Base-by-base conservation (phyloP, 2,329 filamentous ascomycete species). In the Thelonectria rubi region DNA sequence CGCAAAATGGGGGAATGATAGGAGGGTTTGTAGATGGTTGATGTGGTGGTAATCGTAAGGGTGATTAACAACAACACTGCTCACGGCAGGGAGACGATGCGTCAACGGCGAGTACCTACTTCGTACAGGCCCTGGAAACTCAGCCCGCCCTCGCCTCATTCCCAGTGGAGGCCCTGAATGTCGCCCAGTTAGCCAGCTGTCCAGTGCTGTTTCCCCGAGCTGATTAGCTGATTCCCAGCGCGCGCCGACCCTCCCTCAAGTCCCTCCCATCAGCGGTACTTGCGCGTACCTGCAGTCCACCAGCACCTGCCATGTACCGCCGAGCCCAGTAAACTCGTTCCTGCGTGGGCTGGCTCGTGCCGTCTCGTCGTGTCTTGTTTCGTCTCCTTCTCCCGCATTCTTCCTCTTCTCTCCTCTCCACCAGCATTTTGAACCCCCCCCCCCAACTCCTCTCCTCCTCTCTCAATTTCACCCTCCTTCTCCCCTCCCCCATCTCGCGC, bases 401-500 rank as follows among this genome's bases (percentile, higher is more conserved):
- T 54, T 67, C 51, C 61, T 47, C 46, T 62, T 48, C 59, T 65
- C 64, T 56, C 15, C 51, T 58, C 64, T 65, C 64, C 66, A 62
- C 51, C 64, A 68, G 62, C 54, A 65, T 61, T 17, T 48, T 47
- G n/a, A 40, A 43, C 42, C 52, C 43, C 65, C 65, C 66, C 67
- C 20, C 42, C 17, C 39, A 40, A 62, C 61, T 68, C 62, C 66
- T 63, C 60, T 60, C 65, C 26, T 30, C 53, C 63, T 64, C 55
- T 50, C 69, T 65, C 65, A 20, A 14, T 18, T 45, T 45, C 12
- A 15, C 34, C 8, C 12, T 37, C 12, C 6, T 63, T 65, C 64
- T 63, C 60, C 65, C 67, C 60, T 64, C 60, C 64, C 53, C 63
- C 66, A 59, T 70, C 61, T 70, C 68, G 64, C 60, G 65, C 54